Evolutionary conservation across 225 moss, liverwort and hornwort species (phyloP).

Genomic region (Lunularia cruciata): DNA sequence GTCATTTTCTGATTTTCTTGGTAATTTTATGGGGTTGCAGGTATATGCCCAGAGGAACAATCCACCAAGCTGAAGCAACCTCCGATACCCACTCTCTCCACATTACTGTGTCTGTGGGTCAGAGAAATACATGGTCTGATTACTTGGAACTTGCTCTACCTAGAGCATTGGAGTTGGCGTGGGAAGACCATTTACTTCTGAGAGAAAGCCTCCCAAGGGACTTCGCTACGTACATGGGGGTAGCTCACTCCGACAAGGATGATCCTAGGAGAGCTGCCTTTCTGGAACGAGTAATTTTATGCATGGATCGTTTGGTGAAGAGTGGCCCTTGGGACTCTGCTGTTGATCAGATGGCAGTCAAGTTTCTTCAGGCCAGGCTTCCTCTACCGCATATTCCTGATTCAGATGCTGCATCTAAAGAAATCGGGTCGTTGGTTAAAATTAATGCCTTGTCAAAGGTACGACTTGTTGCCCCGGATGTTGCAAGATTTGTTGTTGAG

Average conservation of each 20-base stretch:
- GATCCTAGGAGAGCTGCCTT: constrained; percentile 68
- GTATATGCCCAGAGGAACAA: constrained; percentile 98
- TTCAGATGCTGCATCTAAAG: constrained; percentile 15
- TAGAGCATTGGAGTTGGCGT: constrained; percentile 83
- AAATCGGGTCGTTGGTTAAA: constrained; percentile 18
- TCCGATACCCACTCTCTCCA: constrained; percentile 72
- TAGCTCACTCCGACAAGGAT: constrained; percentile 76
- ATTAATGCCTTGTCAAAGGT: constrained; percentile 54
- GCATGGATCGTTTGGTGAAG: constrained; percentile 77
- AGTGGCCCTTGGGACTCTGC: constrained; percentile 98
- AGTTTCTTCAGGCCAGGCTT: constrained; percentile 69
- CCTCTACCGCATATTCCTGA: constrained; percentile 54
- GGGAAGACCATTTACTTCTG: constrained; percentile 73
- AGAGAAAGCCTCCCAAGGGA: constrained; percentile 74
- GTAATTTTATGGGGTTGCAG: too few species aligned
- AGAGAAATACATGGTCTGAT: constrained; percentile 93
- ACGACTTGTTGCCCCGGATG: constrained; percentile 70
- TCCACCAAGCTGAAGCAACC: constrained; percentile 86
- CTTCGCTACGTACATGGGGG: constrained; percentile 85
- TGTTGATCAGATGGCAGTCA: constrained; percentile 86
- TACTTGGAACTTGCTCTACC: constrained; percentile 88
- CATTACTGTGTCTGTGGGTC: constrained; percentile 91
- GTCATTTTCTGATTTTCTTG: too few species aligned
- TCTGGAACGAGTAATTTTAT: constrained; percentile 70
- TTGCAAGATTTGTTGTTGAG: constrained; percentile 81